These are phyloP conservation scores for Nicotiana rustica DNA, from an alignment of 305 asterid genomes.

Conservation along the genomic window DNA sequence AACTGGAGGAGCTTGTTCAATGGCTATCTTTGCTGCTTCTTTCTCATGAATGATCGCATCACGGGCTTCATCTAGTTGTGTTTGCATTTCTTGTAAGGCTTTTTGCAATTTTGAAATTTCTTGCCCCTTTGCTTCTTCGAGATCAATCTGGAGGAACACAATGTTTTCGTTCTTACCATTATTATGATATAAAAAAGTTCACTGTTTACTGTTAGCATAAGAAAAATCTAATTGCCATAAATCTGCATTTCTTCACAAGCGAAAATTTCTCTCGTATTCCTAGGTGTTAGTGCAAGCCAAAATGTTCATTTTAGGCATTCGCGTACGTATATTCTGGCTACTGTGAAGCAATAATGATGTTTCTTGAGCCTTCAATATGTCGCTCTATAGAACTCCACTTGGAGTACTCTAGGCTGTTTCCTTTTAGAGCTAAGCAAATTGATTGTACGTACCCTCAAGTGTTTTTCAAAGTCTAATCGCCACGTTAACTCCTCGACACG, in stretches of 20 bases:
- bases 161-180: slow-evolving; percentile 27
- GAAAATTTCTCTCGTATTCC: background rate
- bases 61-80: slow-evolving; percentile 77
- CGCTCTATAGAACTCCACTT: background rate
- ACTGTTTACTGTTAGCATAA: background rate
- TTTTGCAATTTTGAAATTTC: slow-evolving; percentile 78
- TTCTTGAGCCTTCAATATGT: background rate
- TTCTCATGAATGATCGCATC: slow-evolving; percentile 70
- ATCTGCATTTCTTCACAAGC: slow-evolving; percentile 26
- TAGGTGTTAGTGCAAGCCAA: background rate
- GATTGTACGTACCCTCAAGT: slow-evolving; percentile 64
- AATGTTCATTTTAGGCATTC: slow-evolving; percentile 8
- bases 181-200: background rate
- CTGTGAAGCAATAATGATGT: slow-evolving; percentile 22
- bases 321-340: background rate
- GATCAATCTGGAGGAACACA: slow-evolving; percentile 62
- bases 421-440: slow-evolving; percentile 28
- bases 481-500: slow-evolving; percentile 95
- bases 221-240: slow-evolving; percentile 22
- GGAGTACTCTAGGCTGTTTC: slow-evolving; percentile 33
- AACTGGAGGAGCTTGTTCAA: slow-evolving; percentile 94
- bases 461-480: slow-evolving; percentile 93
- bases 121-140: slow-evolving; percentile 93
- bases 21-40: slow-evolving; percentile 89
- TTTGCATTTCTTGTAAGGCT: slow-evolving; percentile 71